Base-by-base conservation (phyloP, 768 basidiomycete species). In the Leccinum incarnatum region DNA sequence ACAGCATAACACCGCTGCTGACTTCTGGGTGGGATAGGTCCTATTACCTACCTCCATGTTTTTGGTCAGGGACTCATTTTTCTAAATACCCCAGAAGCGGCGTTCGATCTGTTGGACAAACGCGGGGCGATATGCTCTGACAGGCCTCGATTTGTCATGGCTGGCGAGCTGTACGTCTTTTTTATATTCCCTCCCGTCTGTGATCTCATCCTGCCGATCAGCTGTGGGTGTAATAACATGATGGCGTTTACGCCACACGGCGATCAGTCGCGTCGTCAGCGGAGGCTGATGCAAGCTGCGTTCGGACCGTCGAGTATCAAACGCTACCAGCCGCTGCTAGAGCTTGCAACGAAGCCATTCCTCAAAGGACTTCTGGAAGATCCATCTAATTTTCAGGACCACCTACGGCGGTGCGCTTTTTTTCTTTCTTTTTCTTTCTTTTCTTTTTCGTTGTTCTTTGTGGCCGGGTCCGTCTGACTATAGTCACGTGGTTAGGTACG, bases 61-160 rank as follows among this genome's bases (percentile, higher is more conserved):
- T 77, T 87, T 50, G 86, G 88, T 0, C 83, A 88, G 59, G 80
- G 82, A 2, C 79, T 92, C 34, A 76, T 91, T 30, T 87, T 91
- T 72, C 65, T 91, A 53, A 88, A 85, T 71, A 81, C 80, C 34
- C 78, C 79, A 7, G 79, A 86, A 37, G 84, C 79, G 0, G 81
- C 79, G 0, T 75, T 77, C 40, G 89, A 90, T 36, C 72, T 93
- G 56, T 74, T 93, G 62, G 89, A 91, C 56, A 87, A 83, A 66
- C 81, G 83, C 30, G 87, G 88, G 7, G 74, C 80, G 9, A 84
- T 89, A 29, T 91, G 91, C 69, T 85, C 89, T 8, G 90, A 91
- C 74, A 88, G 87, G 69, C 87, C 87, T 0, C 73, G 76, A 25
- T 74, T 89, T 23, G 77, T 87, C 47, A 91, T 92, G 89, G 76